Conservation (phyloP, 2,329 filamentous ascomycete species). For the Phyllosticta paracitricarpa region DNA sequence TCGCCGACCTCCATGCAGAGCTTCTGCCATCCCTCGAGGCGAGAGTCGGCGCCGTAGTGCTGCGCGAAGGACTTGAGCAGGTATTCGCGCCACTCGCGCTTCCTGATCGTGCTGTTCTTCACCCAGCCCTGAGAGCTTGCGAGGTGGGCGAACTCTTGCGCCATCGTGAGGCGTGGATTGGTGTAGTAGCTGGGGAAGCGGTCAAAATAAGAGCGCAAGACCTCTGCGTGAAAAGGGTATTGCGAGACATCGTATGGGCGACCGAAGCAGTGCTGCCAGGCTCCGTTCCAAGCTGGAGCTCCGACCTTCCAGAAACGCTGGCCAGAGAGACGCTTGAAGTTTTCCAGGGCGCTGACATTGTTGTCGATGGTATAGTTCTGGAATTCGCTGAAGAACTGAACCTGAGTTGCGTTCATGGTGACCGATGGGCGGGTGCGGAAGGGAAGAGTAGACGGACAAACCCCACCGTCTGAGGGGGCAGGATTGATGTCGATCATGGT, state of each 20-base stretch:
- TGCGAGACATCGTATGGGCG: neutral
- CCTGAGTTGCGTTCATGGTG: neutral
- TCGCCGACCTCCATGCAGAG: conserved; percentile 20
- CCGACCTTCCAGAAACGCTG: neutral
- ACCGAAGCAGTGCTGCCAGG: conserved; percentile 16
- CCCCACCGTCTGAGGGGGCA: neutral
- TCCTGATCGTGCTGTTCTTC: neutral
- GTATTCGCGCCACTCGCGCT: neutral
- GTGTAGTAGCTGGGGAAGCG: conserved; percentile 12
- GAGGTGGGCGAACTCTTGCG: conserved; percentile 14
- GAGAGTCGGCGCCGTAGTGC: conserved; percentile 14
- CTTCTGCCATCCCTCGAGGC: conserved; percentile 18
- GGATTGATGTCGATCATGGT: neutral
- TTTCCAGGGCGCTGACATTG: neutral
- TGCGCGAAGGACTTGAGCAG: conserved; percentile 13
- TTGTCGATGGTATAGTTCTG: neutral
- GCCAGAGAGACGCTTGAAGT: conserved; percentile 1
- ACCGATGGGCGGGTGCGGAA: neutral
- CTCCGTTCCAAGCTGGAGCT: conserved; percentile 9
- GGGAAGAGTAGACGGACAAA: neutral
- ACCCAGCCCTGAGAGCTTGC: conserved; percentile 12
- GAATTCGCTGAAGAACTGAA: neutral
- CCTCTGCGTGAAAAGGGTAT: neutral
- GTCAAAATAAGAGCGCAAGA: neutral
- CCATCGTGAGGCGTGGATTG: conserved; percentile 9